phyloP scores from a whole-genome alignment of 2,329 filamentous ascomycete species.

The Chaetomiaceae sp. region DNA sequence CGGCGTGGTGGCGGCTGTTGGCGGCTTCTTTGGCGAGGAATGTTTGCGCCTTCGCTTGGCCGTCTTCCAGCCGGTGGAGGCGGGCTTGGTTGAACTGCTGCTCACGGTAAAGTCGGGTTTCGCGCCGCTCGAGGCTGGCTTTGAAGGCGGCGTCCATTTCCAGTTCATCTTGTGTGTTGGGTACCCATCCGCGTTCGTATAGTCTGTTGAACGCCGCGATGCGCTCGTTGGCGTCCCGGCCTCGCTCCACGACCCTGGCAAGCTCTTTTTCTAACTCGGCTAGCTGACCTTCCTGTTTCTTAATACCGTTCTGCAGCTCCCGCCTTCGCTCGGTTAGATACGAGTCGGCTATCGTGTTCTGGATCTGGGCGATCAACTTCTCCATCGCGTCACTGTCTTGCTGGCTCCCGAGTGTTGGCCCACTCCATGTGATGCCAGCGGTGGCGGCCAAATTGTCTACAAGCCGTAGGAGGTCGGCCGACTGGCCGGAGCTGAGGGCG shows the following conservation, averaged over 20 bases:
- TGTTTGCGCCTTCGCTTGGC: neutral
- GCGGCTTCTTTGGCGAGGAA: neutral
- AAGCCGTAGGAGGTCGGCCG: neutral
- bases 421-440: neutral
- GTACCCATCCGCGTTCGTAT: neutral
- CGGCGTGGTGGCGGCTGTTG: neutral
- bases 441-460: neutral
- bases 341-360: neutral
- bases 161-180: neutral
- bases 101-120: neutral
- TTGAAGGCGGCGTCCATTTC: neutral
- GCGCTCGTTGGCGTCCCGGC: neutral
- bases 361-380: neutral
- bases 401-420: neutral
- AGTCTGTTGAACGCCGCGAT: neutral
- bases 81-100: neutral
- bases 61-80: neutral
- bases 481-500: neutral
- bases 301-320: neutral
- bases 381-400: neutral
- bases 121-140: neutral
- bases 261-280: neutral
- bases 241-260: neutral
- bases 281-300: neutral
- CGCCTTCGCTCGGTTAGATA: neutral